Base-by-base conservation (phyloP, 2,329 filamentous ascomycete genomes). In the Penicillium italicum region DNA sequence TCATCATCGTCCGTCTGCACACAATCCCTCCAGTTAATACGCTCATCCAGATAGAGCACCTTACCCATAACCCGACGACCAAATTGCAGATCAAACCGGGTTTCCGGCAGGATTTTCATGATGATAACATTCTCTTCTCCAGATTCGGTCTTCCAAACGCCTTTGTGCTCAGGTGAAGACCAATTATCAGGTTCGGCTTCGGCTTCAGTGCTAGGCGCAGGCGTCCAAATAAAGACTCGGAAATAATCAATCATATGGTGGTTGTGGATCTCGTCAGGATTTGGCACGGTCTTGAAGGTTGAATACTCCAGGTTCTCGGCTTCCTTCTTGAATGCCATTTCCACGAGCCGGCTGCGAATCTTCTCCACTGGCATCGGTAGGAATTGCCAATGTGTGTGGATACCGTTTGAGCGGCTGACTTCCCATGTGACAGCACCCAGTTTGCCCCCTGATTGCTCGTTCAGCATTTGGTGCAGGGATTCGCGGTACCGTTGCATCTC, bases 321-420 rank as follows among this genome's bases (percentile, higher is more conserved):
- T 69, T 96, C 86, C 1, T 95, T 89, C 50, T 87, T 87, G 76
- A 99, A 97, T 0, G 87, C 93, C 0, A 89, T 90, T 71, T 96
- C 91, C 0, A 96, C 89, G 1, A 96, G 79, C 0, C 89, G 89
- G 44, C 85, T 85, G 20, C 76, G 77, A 48, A 96, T 82, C 42
- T 90, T 77, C 10, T 88, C 80, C 0, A 82, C 78, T 0, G 88
- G 83, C 0, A 95, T 79, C 0, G 94, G 91, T 30, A 97, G 77
- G 63, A 95, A 88, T 74, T 99, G 95, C 94, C 92, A 97, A 69
- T 97, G 93, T 1, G 87, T 82, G 70, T 99, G 94, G 53, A 97
- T 86, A 52, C 94, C 91, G 49, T 83, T 83, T 5, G 80, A 80
- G 48, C 91, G 87, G 69, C 87, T 93, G 66, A 99, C 92, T 75